Evolutionary conservation across 306 rosid genomes (phyloP).

Genomic region (Sicyos baderoa): DNA sequence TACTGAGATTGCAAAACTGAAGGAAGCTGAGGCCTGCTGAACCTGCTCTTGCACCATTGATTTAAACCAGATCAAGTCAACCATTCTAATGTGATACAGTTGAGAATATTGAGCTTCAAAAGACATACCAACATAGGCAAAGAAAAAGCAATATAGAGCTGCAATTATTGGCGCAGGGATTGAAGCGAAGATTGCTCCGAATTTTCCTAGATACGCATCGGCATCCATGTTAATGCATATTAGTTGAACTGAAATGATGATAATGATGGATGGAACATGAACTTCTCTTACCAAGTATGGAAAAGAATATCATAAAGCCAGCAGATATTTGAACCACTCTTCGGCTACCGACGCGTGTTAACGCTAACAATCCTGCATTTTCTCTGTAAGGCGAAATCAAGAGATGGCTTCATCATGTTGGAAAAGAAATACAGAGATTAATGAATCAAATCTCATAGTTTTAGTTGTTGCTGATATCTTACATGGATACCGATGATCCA

Average conservation of each 20-base stretch:
- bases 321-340: conserved; percentile 95
- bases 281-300: conserved; percentile 58
- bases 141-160: conserved; percentile 85
- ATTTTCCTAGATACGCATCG: conserved; percentile 47
- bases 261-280: neutral
- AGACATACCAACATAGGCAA: conserved; percentile 86
- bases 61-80: conserved; percentile 2
- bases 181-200: conserved; percentile 95
- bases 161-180: conserved; percentile 85
- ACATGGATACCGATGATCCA: conserved; percentile 91
- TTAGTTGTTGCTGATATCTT: conserved; percentile 27
- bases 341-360: conserved; percentile 93
- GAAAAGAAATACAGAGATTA: conserved; percentile 1
- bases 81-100: conserved; percentile 1
- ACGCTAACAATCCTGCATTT: conserved; percentile 86
- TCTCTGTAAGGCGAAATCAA: conserved; percentile 38
- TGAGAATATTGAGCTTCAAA: conserved; percentile 3
- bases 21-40: conserved; percentile 79
- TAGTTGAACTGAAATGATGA: neutral
- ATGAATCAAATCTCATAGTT: conserved; percentile 11
- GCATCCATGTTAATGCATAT: conserved; percentile 9
- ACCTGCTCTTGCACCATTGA: conserved; percentile 41
- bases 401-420: neutral
- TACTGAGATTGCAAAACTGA: conserved; percentile 89
- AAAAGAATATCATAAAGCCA: conserved; percentile 91